Evolutionary conservation across 331 rosid species (phyloP).

Genomic region (Spiraea crenata): DNA sequence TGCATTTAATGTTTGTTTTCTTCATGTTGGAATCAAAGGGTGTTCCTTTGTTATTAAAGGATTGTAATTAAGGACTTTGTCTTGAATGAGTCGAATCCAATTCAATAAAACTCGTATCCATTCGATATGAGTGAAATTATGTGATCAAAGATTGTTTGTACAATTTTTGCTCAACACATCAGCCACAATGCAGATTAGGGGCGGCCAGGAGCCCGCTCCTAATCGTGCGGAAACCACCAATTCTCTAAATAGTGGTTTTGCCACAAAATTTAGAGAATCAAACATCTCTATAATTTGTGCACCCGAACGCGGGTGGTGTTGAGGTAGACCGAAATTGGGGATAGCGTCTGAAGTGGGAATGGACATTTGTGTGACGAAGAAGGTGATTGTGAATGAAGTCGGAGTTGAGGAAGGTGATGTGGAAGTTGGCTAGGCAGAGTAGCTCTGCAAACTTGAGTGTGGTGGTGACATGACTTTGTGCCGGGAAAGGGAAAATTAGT

Average conservation of each 20-base stretch:
- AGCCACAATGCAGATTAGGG: conserved; percentile 35
- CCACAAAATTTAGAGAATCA: background rate
- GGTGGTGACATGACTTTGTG: conserved; percentile 28
- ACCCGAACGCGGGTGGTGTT: conserved; percentile 17
- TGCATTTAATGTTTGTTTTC: no score
- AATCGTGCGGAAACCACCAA: conserved; percentile 21
- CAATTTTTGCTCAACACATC: no score
- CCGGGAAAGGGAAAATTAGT: conserved; percentile 26
- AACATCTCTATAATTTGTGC: background rate
- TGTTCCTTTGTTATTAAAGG: no score
- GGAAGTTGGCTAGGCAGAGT: conserved; percentile 17
- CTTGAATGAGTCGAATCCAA: no score
- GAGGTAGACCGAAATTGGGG: conserved; percentile 26
- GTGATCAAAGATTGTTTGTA: conserved; percentile 10
- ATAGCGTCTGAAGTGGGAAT: background rate
- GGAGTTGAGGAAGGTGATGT: conserved; percentile 33
- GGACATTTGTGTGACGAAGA: conserved; percentile 9
- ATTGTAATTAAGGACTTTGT: no score
- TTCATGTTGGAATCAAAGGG: no score
- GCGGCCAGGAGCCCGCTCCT: background rate
- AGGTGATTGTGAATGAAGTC: conserved; percentile 23
- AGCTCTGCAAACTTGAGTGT: conserved; percentile 34
- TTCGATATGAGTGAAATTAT: no score
- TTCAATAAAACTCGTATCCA: no score
- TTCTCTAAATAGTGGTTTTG: conserved; percentile 32